These are phyloP conservation scores for Sphaerobolus stellatus DNA, from an alignment of 1,284 basidiomycete genomes.

Conservation along the genomic window DNA sequence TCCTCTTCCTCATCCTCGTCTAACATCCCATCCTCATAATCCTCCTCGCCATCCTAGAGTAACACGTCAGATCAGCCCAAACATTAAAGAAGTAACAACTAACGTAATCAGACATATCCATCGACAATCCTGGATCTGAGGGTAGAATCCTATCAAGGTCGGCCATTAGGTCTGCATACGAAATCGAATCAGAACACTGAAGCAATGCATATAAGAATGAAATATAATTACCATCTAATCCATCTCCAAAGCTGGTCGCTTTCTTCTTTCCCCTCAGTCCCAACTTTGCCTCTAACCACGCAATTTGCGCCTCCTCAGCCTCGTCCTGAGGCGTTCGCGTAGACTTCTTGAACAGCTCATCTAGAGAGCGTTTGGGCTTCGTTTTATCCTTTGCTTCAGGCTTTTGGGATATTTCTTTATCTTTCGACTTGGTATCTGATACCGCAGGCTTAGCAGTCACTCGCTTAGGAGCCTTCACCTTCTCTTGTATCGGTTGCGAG, in stretches of 20 bases:
- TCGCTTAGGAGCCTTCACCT: no score
- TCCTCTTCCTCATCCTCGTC: slow-evolving; percentile 20
- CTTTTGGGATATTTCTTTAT: no score
- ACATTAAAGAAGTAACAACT: slow-evolving; percentile 32
- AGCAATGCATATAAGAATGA: slow-evolving; percentile 5
- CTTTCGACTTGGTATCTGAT: no score
- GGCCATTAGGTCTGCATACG: slow-evolving; percentile 23
- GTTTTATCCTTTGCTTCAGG: no score
- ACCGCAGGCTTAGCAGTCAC: no score
- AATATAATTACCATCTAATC: slow-evolving; percentile 62
- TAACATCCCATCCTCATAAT: slow-evolving; percentile 12
- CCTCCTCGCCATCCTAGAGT: no score
- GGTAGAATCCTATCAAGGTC: slow-evolving; percentile 51
- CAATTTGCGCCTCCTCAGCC: slow-evolving; percentile 76
- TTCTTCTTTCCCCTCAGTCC: slow-evolving; percentile 43
- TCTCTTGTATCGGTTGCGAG: no score
- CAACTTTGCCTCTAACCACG: slow-evolving; percentile 72
- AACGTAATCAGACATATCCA: slow-evolving; percentile 35
- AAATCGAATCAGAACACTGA: slow-evolving; percentile 7
- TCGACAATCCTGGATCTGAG: slow-evolving; percentile 24
- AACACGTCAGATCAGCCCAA: slow-evolving; percentile 20
- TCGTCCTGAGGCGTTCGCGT: slow-evolving; percentile 45
- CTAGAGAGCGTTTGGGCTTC: no score
- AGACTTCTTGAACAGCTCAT: no score
- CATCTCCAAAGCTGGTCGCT: slow-evolving; percentile 41